A percentile compares a stretch with the other conserved stretches of the same genome.
Evolutionary conservation across 441 rosid species (phyloP).

Genomic region (Populus hybrid): DNA sequence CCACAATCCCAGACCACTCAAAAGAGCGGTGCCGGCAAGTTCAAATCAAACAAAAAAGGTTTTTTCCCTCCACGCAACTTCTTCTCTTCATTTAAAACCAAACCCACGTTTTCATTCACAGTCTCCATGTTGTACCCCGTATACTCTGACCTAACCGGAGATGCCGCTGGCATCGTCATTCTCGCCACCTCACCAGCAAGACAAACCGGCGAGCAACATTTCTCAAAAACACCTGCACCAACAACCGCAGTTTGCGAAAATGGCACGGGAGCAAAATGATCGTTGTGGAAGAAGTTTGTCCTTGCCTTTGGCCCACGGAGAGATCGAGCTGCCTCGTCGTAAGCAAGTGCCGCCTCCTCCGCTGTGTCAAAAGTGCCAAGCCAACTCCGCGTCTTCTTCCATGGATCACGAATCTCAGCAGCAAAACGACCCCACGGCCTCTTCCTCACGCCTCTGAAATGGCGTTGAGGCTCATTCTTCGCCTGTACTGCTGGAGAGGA

Average conservation of each 20-base stretch:
- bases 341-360: constrained; percentile 63
- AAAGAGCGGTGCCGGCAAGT: constrained; percentile 14
- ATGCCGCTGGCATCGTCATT: not conserved
- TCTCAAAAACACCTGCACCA: not conserved
- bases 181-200: not conserved
- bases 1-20: not conserved
- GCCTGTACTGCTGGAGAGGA: not conserved
- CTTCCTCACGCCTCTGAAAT: constrained; percentile 68
- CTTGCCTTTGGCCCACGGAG: constrained; percentile 72
- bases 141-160: not conserved
- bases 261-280: not conserved
- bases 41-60: constrained; percentile 6
- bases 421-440: constrained; percentile 68
- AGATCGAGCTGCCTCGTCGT: constrained; percentile 61
- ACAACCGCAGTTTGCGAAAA: not conserved
- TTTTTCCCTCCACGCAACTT: not conserved
- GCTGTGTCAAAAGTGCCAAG: constrained; percentile 74
- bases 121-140: not conserved
- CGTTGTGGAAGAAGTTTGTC: constrained; percentile 46
- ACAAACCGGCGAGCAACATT: not conserved
- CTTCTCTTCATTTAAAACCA: not conserved
- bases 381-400: constrained; percentile 64
- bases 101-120: not conserved
- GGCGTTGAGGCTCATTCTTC: constrained; percentile 4
- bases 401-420: constrained; percentile 73